Base-by-base conservation (phyloP, 306 rosid genomes). In the Trifolium dubium region DNA sequence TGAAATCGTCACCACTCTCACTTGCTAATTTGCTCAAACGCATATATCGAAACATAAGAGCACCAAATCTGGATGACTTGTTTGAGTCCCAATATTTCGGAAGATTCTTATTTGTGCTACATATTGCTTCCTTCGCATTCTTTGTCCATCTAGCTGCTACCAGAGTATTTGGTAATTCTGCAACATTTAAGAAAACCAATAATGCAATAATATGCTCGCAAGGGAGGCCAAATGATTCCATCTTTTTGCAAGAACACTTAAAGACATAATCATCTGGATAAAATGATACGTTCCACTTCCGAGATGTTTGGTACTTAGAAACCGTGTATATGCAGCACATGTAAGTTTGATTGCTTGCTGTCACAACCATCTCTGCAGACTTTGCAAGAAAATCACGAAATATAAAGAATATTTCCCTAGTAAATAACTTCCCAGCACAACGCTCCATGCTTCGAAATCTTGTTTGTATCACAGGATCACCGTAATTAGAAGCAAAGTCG, bases 21-120 rank as follows among this genome's bases (percentile, higher is more conserved):
- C 54, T n/a, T 49, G 3, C 54, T 49, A 49, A 49, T 49, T 49
- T 49, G 54, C 19, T 49, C 54, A 49, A 49, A 49, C 54, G 54
- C 54, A 49, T 49, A 49, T 49, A 49, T 49, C 17, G 18, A 47
- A 47, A 47, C 53, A 47, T 13, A 47, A 47, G 53, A 14, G 53
- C 53, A 47, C 18, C 4, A 47, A 13, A 47, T 47, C 53, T 47
- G 5, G 17, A 47, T 6, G 17, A 47, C 17, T 47, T 47, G 4
- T 47, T 17, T 47, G 53, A 47, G 14, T 47, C 53, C 53, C 17
- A 47, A 13, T 47, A 14, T 49, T 49, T 49, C 5, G 55, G 55
- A 49, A 49, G 55, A 49, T n/a, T 17, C 55, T 49, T 13, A 5
- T n/a, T 49, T 47, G 53, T 13, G 17, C 53, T 47, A 47, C 17